These are phyloP conservation scores for Boletus sp. DNA, from an alignment of 1,284 basidiomycete genomes.

Conservation along the genomic window DNA sequence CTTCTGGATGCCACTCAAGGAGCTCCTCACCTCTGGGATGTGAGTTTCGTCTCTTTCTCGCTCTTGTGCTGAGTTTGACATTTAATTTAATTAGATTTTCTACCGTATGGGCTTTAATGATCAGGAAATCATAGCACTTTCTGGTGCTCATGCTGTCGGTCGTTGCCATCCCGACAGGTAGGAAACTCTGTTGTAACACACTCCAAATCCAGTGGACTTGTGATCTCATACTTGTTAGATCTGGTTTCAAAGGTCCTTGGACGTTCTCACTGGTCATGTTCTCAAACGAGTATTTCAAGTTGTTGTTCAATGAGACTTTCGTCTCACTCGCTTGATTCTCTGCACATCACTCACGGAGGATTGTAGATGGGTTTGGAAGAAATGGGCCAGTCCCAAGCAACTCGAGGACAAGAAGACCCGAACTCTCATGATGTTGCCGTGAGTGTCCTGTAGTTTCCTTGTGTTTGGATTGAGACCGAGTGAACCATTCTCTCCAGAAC, in stretches of 20 bases:
- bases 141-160: slow-evolving; percentile 93
- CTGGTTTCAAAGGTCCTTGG: slow-evolving; percentile 91
- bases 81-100: slow-evolving; percentile 64
- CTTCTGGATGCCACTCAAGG: slow-evolving; percentile 91
- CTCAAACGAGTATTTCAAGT: slow-evolving; percentile 90
- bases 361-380: slow-evolving; percentile 75
- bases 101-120: slow-evolving; percentile 98
- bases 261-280: slow-evolving; percentile 87
- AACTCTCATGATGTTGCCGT: slow-evolving; percentile 95
- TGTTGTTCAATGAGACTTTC: slow-evolving; percentile 87
- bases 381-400: slow-evolving; percentile 94
- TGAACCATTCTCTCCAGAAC: slow-evolving; percentile 49
- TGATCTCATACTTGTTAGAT: slow-evolving; percentile 50
- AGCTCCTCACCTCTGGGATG: slow-evolving; percentile 81
- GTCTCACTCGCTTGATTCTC: slow-evolving; percentile 12
- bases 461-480: not conserved
- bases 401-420: slow-evolving; percentile 90
- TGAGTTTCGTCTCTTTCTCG: slow-evolving; percentile 41
- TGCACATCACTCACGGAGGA: not conserved
- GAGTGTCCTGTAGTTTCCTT: slow-evolving; percentile 35
- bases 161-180: slow-evolving; percentile 86
- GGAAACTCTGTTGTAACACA: slow-evolving; percentile 17
- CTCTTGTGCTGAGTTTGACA: not conserved
- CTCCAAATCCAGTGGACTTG: not conserved
- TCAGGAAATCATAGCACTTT: slow-evolving; percentile 94